Evolutionary conservation across 805 yeast genomes (phyloP).

Genomic region (Babjeviella inositovora): DNA sequence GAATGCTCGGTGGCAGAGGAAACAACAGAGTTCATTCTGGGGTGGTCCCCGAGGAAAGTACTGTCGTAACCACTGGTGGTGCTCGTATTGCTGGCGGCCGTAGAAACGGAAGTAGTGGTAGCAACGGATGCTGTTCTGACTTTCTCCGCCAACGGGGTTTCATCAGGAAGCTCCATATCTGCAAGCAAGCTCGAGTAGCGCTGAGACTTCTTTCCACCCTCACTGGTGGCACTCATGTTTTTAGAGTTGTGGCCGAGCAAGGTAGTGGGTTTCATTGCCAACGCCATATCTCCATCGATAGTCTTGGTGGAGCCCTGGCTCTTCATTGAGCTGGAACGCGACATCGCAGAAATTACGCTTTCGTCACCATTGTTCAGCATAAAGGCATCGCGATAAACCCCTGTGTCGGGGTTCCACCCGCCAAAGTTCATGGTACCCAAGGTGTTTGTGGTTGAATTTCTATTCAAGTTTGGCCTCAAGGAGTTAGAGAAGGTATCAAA

Average conservation of each 20-base stretch:
- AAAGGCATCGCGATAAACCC: constrained; percentile 18
- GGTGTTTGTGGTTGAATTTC: constrained; percentile 6
- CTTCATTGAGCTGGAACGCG: neutral
- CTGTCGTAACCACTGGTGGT: constrained; percentile 1
- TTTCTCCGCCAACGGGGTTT: too few relatives aligned
- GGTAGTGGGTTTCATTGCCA: constrained; percentile 7
- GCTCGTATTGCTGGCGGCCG: too few relatives aligned
- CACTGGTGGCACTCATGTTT: neutral
- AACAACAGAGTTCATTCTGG: constrained; percentile 11
- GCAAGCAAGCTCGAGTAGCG: too few relatives aligned
- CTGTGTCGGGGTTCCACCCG: constrained; percentile 22
- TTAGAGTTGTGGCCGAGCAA: neutral
- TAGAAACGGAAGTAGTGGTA: too few relatives aligned
- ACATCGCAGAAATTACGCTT: constrained; percentile 2
- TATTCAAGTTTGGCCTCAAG: neutral
- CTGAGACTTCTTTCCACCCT: too few relatives aligned
- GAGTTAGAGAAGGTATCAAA: constrained; percentile 1
- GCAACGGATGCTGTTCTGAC: too few relatives aligned
- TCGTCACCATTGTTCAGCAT: constrained; percentile 22
- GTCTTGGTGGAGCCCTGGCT: constrained; percentile 12
- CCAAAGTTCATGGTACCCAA: constrained; percentile 16
- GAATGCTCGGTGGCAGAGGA: too few relatives aligned
- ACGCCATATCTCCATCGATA: constrained; percentile 14
- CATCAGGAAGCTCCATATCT: too few relatives aligned
- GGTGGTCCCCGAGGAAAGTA: constrained; percentile 3